These are phyloP conservation scores for Suillus ampliporus DNA, from an alignment of 768 basidiomycete species.

Conservation along the genomic window DNA sequence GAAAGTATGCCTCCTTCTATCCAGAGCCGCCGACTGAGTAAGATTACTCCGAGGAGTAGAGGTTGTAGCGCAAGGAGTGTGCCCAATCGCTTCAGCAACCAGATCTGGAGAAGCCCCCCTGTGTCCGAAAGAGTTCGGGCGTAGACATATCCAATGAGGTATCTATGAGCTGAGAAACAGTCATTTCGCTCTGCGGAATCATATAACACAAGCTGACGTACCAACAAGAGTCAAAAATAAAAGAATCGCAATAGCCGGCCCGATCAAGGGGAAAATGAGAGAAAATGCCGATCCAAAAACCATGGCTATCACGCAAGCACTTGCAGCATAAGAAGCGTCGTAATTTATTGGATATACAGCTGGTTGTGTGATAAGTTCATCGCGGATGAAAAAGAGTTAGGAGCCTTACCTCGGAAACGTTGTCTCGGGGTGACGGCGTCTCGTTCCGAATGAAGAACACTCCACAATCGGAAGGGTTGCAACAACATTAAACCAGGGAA, in stretches of 20 bases:
- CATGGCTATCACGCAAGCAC: constrained; percentile 69
- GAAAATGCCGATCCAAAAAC: constrained; percentile 76
- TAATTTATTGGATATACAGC: constrained; percentile 77
- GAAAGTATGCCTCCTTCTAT: constrained; percentile 70
- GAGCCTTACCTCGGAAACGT: constrained; percentile 69
- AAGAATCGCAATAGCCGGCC: constrained; percentile 69
- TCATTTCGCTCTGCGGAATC: neutral
- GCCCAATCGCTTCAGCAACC: constrained; percentile 75
- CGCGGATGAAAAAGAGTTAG: neutral
- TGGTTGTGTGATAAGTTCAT: constrained; percentile 28
- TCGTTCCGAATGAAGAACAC: constrained; percentile 57
- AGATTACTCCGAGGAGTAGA: constrained; percentile 72
- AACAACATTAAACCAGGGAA: constrained; percentile 73
- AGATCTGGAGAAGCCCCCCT: constrained; percentile 75
- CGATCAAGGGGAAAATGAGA: constrained; percentile 78
- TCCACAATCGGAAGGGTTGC: constrained; percentile 71
- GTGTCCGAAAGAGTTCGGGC: constrained; percentile 76
- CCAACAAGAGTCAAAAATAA: constrained; percentile 71
- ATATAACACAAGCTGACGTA: constrained; percentile 35
- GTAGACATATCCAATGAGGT: constrained; percentile 79
- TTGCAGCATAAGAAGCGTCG: constrained; percentile 69
- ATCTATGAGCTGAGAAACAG: constrained; percentile 67
- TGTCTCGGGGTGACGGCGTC: constrained; percentile 77
- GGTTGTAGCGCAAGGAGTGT: constrained; percentile 77
- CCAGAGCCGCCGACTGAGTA: constrained; percentile 72